These are phyloP conservation scores for Talaromyces marneffei DNA, from an alignment of 2,329 filamentous ascomycete species.

Conservation along the genomic window DNA sequence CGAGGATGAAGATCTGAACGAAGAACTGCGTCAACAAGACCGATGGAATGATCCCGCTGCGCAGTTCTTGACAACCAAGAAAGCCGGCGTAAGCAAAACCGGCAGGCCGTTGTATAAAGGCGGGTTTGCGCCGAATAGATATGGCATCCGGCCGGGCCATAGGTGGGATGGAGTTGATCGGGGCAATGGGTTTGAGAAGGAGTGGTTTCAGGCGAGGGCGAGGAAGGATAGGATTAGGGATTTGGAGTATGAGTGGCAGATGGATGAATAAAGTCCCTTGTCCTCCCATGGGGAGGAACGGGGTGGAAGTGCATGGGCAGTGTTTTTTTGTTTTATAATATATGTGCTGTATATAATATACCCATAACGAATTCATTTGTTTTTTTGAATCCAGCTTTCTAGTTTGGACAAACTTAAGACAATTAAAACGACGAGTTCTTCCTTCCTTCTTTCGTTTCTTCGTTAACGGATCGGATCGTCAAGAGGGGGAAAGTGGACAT, in stretches of 20 bases:
- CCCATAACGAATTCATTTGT: background rate
- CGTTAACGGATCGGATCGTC: background rate
- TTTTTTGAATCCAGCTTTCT: background rate
- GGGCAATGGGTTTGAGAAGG: conserved; percentile 85
- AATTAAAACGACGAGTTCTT: background rate
- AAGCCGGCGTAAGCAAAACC: conserved; percentile 40
- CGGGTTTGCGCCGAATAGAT: conserved; percentile 79
- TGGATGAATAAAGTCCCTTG: conserved; percentile 63
- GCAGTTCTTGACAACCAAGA: conserved; percentile 60
- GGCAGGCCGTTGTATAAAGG: conserved; percentile 70
- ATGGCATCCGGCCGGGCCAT: conserved; percentile 86
- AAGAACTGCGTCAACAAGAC: conserved; percentile 66
- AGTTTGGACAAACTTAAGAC: no score
- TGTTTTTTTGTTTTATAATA: background rate
- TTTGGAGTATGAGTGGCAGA: conserved; percentile 89
- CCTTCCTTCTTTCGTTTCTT: background rate
- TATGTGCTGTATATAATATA: background rate
- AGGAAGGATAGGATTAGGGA: conserved; percentile 67
- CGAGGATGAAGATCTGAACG: conserved; percentile 85
- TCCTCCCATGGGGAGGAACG: no score
- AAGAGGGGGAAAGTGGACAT: background rate
- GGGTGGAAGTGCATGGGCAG: background rate
- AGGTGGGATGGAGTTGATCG: conserved; percentile 96
- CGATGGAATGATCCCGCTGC: conserved; percentile 95
- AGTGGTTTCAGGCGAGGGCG: conserved; percentile 87